Base-by-base conservation (phyloP, 495 filamentous ascomycete species). In the Tuber aestivum region DNA sequence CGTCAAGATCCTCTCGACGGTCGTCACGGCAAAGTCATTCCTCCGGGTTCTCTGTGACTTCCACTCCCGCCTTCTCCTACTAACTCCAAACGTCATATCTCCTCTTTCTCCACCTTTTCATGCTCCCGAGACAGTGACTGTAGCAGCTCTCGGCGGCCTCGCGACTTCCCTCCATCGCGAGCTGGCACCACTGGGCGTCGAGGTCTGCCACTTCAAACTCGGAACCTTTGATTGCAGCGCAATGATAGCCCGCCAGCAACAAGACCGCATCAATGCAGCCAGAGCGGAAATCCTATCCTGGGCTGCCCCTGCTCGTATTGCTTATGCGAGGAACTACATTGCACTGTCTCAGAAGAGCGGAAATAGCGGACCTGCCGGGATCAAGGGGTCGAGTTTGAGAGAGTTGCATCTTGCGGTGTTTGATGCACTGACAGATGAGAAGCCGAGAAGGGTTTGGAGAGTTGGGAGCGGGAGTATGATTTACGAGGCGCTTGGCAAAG, bases 1-100 rank as follows among this genome's bases (percentile, higher is more conserved):
- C 85, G 92, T 92, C 8, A 93, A 94, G 73, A 87, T 98, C n/a
- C 88, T 98, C 41, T 91, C 92, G n/a, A 94, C 96, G 7, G 92
- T 98, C 76, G 87, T 97, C 74, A 93, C 91, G 0, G 87, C 93
- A 18, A 94, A 97, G 83, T 88, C 91, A 38, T 97, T 98, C 85
- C 86, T 98, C 1, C 94, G 93, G 0, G 89, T 92, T 40, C 87
- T 97, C 69, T 90, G 89, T 20, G 85, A 88, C 8, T 86, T 85
- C 72, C 81, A 84, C 70, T 87, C 89, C 74, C 89, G 89, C 69
- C 87, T 99, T 68, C 85, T 97, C 61, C 85, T 98, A 79, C 89
- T 94, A 78, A 97, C 93, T 45, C 93, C 94, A 0, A 91, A 89
- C 73, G 93, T 97, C 82, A 92, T 94, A 73, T 89, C 93, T 3